phyloP scores from a whole-genome alignment of 23 red algal species.

The Chondrus crispus region DNA sequence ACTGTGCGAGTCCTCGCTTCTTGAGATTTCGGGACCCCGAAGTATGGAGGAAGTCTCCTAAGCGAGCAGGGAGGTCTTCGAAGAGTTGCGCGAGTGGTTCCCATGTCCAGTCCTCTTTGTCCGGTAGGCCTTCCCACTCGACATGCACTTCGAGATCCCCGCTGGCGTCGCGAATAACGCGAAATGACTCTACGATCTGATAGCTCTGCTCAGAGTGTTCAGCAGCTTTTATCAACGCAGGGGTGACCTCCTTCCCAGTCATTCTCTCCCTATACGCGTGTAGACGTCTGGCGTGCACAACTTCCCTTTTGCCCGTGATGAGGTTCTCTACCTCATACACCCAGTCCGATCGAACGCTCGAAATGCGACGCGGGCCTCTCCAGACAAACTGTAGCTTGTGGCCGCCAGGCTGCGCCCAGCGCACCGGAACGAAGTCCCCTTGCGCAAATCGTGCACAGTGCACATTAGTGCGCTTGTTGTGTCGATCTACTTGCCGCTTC shows the following conservation, averaged over 20 bases:
- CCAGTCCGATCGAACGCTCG: not conserved
- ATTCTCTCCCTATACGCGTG: not conserved
- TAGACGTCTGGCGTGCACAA: not conserved
- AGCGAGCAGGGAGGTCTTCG: not conserved
- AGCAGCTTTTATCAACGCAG: not conserved
- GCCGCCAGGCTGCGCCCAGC: not conserved
- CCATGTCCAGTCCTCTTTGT: not conserved
- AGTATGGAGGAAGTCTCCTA: not conserved
- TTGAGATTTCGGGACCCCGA: not conserved
- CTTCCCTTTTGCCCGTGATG: not conserved
- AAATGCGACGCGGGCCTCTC: not conserved
- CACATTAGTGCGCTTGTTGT: not conserved
- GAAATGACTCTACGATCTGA: not conserved
- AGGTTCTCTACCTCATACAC: conserved; percentile 1
- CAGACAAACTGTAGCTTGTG: conserved; percentile 2
- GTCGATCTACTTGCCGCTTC: not conserved
- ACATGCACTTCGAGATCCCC: not conserved
- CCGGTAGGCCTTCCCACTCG: not conserved
- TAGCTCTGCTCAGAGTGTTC: not conserved
- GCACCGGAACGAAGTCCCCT: not conserved
- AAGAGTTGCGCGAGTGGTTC: not conserved
- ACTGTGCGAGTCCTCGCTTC: not conserved
- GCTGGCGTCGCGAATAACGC: not conserved
- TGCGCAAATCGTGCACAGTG: not conserved
- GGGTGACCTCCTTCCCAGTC: not conserved